These are phyloP conservation scores for Paramecium primaurelia DNA, from an alignment of 73 alveolate genomes.

Conservation along the genomic window DNA sequence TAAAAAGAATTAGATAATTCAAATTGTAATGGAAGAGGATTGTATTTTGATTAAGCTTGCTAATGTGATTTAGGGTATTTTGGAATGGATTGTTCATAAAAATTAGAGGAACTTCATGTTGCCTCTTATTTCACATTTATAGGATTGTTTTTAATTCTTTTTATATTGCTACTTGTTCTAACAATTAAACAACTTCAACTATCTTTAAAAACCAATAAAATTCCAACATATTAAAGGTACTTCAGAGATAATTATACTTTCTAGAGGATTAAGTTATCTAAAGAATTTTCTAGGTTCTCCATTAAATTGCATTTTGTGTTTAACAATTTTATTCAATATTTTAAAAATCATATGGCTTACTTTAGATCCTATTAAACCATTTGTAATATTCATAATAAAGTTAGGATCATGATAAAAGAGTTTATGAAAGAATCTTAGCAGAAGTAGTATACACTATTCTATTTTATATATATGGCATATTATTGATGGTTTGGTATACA, in stretches of 20 bases:
- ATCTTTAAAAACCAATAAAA: neutral
- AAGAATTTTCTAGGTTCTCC: slow-evolving; percentile 3
- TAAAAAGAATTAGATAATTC: neutral
- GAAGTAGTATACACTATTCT: slow-evolving; percentile 1
- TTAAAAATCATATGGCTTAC: neutral
- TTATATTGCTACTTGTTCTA: neutral
- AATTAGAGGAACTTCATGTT: neutral
- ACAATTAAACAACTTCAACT: neutral
- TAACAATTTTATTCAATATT: neutral
- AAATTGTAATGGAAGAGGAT: neutral
- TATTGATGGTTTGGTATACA: slow-evolving; percentile 34
- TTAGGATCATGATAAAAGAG: neutral
- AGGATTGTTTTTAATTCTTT: neutral
- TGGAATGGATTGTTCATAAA: neutral
- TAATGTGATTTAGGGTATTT: slow-evolving; percentile 31
- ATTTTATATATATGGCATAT: neutral
- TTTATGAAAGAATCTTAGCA: neutral
- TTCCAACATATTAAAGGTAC: slow-evolving; percentile 7
- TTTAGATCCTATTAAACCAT: neutral
- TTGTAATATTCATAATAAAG: neutral
- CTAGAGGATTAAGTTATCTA: neutral
- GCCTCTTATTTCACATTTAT: neutral
- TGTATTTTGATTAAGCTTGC: neutral
- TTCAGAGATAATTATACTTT: neutral
- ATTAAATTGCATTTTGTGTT: neutral